Evolutionary conservation across 2,329 filamentous ascomycete genomes (phyloP), one percentile per base, ranked within the genome.

Genomic region (Neospermospora avenae): DNA sequence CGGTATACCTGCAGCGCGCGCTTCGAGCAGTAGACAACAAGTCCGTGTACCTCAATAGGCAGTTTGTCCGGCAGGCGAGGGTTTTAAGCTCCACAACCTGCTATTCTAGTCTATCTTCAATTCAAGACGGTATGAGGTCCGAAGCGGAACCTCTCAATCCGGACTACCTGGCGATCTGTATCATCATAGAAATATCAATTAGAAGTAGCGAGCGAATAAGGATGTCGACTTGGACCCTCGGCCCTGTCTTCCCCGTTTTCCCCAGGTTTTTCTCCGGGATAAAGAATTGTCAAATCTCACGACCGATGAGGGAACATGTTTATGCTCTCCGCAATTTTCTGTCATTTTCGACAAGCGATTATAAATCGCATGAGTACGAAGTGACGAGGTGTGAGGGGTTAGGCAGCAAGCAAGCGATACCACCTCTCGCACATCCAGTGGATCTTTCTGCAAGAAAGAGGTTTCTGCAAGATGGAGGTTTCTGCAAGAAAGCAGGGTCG

Each of bases 401-500:
- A 28, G 31, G 48, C 48, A 51, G 48, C 48, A 51, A 49, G 46
- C 4, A 42, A 42, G 28, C 20, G 31, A 51, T 31, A 31, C 28
- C 11, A 31, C 28, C 28, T 31, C 28, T 31, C 11, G 28, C 28
- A 10, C 28, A 31, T 4, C 18, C n/a, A 37, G 44, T 16, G 24
- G 25, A 18, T 51, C n/a, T 20, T 20, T n/a, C 3, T 49, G 3
- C 7, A n/a, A 49, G 46, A 8, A 18, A 34, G 16, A n/a, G 25
- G n/a, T 48, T n/a, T 49, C 28, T 28, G n/a, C n/a, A 42, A 49
- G 46, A n/a, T n/a, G n/a, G n/a, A n/a, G n/a, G n/a, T n/a, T 10
- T 31, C 28, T 51, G 48, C 48, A 51, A 51, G 48, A 51, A 51
- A 51, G 48, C 20, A 51, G 48, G 48, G 48, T 28, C 48, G 48